phyloP scores from a whole-genome alignment of 441 rosid genomes.

The Mallotus repandus region DNA sequence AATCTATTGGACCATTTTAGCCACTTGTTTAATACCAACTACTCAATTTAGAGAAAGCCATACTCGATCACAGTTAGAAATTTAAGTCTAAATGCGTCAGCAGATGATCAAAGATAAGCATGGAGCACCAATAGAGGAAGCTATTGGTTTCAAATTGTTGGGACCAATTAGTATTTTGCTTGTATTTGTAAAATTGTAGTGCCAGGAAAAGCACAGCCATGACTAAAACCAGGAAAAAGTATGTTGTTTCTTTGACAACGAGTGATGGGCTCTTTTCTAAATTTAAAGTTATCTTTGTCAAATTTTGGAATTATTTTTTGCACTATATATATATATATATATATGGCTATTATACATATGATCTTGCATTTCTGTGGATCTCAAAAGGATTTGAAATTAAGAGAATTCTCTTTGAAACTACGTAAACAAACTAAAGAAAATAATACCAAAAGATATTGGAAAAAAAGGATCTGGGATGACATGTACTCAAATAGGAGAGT shows the following conservation, averaged over 20 bases:
- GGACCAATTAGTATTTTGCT: conserved; percentile 5
- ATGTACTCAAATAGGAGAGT: too few species aligned
- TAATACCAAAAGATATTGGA: too few species aligned
- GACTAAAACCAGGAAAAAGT: conserved; percentile 10
- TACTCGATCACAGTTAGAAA: not conserved
- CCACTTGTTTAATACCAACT: conserved; percentile 8
- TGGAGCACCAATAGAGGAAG: conserved; percentile 9
- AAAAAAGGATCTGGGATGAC: too few species aligned
- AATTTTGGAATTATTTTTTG: conserved; percentile 16
- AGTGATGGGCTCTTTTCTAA: conserved; percentile 19
- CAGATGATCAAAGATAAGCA: conserved; percentile 12
- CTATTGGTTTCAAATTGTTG: conserved; percentile 5
- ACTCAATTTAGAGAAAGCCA: not conserved
- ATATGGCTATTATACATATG: too few species aligned
- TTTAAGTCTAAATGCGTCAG: conserved; percentile 7
- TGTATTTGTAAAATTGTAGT: too few species aligned
- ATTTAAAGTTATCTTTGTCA: not conserved
- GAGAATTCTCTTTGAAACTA: conserved; percentile 8
- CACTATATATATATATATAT: not conserved
- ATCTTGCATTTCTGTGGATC: conserved; percentile 26
- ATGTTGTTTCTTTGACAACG: conserved; percentile 19
- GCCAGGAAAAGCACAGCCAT: not conserved
- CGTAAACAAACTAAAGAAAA: too few species aligned
- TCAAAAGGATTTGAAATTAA: conserved; percentile 27
- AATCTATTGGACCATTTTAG: not conserved